Percentiles rank a stretch among this genome's conserved stretches.
These are phyloP conservation scores for Backusella mclennaniae DNA, from an alignment of 192 early-diverging fungal species.

Conservation along the genomic window DNA sequence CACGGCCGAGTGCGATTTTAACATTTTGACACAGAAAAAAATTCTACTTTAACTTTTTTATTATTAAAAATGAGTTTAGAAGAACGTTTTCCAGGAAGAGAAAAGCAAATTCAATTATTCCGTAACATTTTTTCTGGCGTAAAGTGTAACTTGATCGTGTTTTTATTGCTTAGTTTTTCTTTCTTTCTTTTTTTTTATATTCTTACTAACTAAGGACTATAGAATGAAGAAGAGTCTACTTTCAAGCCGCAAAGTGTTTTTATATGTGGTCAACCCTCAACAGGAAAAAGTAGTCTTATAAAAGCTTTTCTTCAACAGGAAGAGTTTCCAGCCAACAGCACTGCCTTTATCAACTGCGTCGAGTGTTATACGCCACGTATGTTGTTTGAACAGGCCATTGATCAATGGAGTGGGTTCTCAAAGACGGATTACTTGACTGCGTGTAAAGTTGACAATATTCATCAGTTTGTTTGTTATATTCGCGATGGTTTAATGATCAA, in stretches of 20 bases:
- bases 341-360: constrained; percentile 68
- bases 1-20: not conserved
- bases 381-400: constrained; percentile 76
- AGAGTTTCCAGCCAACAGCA: constrained; percentile 2
- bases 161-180: not conserved
- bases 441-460: constrained; percentile 62
- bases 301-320: constrained; percentile 21
- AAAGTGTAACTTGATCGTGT: not conserved
- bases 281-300: constrained; percentile 49
- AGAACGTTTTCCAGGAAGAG: constrained; percentile 13
- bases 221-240: not conserved
- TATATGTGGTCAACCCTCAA: constrained; percentile 48
- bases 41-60: not conserved
- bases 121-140: not conserved
- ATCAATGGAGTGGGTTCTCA: constrained; percentile 55
- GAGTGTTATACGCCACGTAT: constrained; percentile 75
- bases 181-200: too few species aligned
- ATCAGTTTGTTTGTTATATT: constrained; percentile 64
- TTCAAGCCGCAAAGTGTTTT: constrained; percentile 30
- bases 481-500: constrained; percentile 17
- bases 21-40: not conserved
- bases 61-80: not conserved
- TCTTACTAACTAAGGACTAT: not conserved
- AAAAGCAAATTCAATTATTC: not conserved
- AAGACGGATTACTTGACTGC: constrained; percentile 49